These are phyloP conservation scores for Dactylellina leptospora DNA, from an alignment of 2,329 filamentous ascomycete species.

Conservation along the genomic window DNA sequence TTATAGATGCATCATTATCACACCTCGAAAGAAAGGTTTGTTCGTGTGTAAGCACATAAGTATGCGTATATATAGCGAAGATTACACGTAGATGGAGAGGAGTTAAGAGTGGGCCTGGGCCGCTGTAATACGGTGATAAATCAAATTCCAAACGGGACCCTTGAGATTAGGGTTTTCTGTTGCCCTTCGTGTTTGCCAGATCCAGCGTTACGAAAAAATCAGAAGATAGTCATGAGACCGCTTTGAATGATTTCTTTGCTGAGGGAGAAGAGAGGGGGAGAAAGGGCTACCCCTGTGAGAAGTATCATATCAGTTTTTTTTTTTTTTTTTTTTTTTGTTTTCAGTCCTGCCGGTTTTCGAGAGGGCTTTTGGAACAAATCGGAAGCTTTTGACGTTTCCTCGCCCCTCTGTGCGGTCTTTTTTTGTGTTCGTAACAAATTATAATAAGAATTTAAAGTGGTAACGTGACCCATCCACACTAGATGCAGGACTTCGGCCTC, in stretches of 20 bases:
- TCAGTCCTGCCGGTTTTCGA: not conserved
- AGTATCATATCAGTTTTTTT: not conserved
- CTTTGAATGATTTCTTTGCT: conserved; percentile 6
- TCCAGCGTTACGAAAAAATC: conserved; percentile 3
- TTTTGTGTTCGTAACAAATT: conserved; percentile 15
- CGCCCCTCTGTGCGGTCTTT: not conserved
- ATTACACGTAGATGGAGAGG: conserved; percentile 2
- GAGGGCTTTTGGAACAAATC: conserved; percentile 33
- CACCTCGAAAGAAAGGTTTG: too few species aligned
- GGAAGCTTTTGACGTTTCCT: conserved; percentile 31
- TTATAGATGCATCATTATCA: too few species aligned
- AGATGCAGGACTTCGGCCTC: conserved; percentile 12
- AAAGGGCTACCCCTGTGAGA: conserved; percentile 3
- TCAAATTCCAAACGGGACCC: not conserved
- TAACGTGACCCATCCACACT: conserved; percentile 47
- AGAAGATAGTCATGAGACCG: conserved; percentile 39
- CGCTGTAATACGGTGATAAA: conserved; percentile 37
- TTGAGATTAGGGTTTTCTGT: conserved; percentile 4
- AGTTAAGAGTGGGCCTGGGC: conserved; percentile 4
- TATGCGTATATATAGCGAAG: not conserved
- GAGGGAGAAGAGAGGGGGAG: too few species aligned
- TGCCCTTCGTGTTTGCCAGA: too few species aligned
- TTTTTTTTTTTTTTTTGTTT: conserved; percentile 6
- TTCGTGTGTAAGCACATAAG: too few species aligned
- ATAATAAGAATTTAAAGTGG: conserved; percentile 31